Base-by-base conservation (phyloP, 805 yeast species). In the Ogataea nonfermentans region DNA sequence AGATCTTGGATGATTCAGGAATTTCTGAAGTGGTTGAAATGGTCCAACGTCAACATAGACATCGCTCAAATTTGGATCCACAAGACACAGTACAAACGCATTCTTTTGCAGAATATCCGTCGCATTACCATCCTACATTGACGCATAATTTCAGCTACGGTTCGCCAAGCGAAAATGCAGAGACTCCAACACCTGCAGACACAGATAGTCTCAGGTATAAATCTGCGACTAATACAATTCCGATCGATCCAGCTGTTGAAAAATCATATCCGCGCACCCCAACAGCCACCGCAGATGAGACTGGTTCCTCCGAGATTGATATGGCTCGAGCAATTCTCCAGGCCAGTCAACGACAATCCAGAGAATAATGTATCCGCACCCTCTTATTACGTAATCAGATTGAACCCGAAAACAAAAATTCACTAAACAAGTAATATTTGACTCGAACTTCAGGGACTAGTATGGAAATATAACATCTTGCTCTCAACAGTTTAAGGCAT, bases 21-120 rank as follows among this genome's bases (percentile, higher is more conserved):
- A 66, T 79, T 11, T 68, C 74, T 23, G 84, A 81, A 0, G 83
- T 77, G 8, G 84, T 78, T 4, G 81, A 78, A 43, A 76, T 76
- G 30, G 81, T 77, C 1, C 78, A 74, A 43, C 32, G 53, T 12
- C 55, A 51, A 28, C 44, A 47, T 17, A 37, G 51, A 9, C 55
- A 49, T 25, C 40, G 24, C n/a, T 42, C 38, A 24, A 32, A 39
- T 6, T 23, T 33, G 4, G 30, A 33, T 19, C 36, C 14, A 45
- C 48, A 19, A 44, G 28, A 26, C 38, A 45, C 27, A 41, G 22
- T 6, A 19, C 8, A 19, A 8, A 51, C 34, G 25, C 50, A 41
- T 13, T 23, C 22, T 13, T 41, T 35, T 16, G 29, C 32, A 23
- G 35, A 38, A 12, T 44, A 42, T 32, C 34, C 27, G n/a, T 25